Evolutionary conservation across 495 filamentous ascomycete genomes (phyloP).

Genomic region (Daldinia grandis): DNA sequence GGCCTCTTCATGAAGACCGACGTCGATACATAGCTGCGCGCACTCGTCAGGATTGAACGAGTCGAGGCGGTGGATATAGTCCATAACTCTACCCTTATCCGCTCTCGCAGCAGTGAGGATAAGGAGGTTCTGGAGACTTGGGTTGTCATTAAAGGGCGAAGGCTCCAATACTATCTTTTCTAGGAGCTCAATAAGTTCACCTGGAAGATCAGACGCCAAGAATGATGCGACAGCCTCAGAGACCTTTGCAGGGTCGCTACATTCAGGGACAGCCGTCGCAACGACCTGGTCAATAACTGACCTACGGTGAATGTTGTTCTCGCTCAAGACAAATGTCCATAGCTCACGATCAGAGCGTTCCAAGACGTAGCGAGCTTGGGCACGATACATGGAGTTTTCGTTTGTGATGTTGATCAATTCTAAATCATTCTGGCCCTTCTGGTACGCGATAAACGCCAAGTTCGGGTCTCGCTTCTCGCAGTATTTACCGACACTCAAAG

Average conservation of each 20-base stretch:
- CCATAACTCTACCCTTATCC: constrained; percentile 94
- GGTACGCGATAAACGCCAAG: constrained; percentile 92
- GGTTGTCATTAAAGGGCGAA: constrained; percentile 95
- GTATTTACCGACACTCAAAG: constrained; percentile 93
- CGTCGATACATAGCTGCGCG: constrained; percentile 89
- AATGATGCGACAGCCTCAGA: constrained; percentile 95
- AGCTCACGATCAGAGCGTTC: constrained; percentile 90
- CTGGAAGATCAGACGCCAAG: constrained; percentile 86
- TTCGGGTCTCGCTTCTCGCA: constrained; percentile 99
- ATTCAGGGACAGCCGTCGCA: constrained; percentile 94
- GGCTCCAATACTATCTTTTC: constrained; percentile 99
- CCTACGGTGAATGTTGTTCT: constrained; percentile 92
- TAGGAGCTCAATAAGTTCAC: constrained; percentile 94
- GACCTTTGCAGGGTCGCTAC: constrained; percentile 92
- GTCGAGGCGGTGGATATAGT: constrained; percentile 91
- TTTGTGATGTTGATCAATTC: constrained; percentile 98
- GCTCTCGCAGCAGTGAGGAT: constrained; percentile 98
- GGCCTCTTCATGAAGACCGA: constrained; percentile 94
- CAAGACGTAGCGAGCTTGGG: constrained; percentile 93
- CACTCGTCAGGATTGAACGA: constrained; percentile 93
- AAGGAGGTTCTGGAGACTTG: constrained; percentile 92
- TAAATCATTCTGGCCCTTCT: constrained; percentile 96
- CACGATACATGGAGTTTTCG: constrained; percentile 98
- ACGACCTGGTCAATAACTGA: constrained; percentile 97
- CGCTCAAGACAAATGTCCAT: constrained; percentile 93